These are phyloP conservation scores for Fusarium sp. DNA, from an alignment of 2,329 filamentous ascomycete species.

Conservation along the genomic window DNA sequence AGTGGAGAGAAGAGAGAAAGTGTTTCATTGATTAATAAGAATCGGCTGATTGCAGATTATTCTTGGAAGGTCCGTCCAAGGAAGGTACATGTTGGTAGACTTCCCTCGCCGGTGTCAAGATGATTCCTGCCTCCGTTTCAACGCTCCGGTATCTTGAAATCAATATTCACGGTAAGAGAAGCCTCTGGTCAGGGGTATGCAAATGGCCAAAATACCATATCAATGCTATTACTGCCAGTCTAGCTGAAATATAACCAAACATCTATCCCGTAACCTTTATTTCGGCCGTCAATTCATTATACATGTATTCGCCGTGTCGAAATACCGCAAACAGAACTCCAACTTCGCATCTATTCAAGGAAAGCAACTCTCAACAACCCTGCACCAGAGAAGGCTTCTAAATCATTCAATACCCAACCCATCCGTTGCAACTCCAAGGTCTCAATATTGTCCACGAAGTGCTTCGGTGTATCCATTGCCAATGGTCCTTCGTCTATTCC, in stretches of 20 bases:
- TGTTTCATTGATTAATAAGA: not conserved
- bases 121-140: not conserved
- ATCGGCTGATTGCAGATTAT: not conserved
- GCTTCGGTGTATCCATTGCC: not conserved
- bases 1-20: not conserved
- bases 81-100: not conserved
- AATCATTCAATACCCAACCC: constrained; percentile 35
- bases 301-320: not conserved
- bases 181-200: too few species aligned
- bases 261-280: not conserved
- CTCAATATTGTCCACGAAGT: constrained; percentile 4
- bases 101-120: not conserved
- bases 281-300: not conserved
- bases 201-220: too few species aligned
- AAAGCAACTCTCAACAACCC: constrained; percentile 18
- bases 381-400: constrained; percentile 39
- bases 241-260: not conserved
- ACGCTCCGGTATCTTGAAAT: too few species aligned
- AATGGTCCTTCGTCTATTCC: not conserved
- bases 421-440: constrained; percentile 32
- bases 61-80: not conserved
- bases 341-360: not conserved
- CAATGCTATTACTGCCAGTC: not conserved
- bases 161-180: too few species aligned
- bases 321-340: not conserved